phyloP scores from a whole-genome alignment of 2,329 filamentous ascomycete genomes.

The Endoconidiophora laricicola region DNA sequence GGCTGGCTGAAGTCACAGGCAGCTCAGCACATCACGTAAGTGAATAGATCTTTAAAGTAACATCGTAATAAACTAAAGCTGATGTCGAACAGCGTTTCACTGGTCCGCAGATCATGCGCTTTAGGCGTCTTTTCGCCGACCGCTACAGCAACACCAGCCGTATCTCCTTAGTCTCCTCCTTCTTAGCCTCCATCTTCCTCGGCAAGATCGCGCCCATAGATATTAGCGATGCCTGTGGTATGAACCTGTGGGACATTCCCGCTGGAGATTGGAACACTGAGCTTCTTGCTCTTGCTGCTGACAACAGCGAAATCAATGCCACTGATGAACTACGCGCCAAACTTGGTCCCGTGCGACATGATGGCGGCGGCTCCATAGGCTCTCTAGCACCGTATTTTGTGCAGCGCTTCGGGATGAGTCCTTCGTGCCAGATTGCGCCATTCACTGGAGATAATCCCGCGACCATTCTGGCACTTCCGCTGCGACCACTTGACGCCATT shows the following conservation, averaged over 20 bases:
- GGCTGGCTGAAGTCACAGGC: conserved; percentile 65
- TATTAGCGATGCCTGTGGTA: conserved; percentile 85
- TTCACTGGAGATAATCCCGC: conserved; percentile 95
- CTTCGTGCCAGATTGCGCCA: conserved; percentile 60
- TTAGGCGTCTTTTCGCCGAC: conserved; percentile 62
- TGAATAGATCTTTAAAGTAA: conserved; percentile 9
- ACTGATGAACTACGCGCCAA: conserved; percentile 51
- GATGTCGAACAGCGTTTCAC: conserved; percentile 57
- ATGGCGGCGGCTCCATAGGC: conserved; percentile 68
- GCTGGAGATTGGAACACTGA: conserved; percentile 55
- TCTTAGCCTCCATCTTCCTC: conserved; percentile 78
- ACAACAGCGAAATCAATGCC: conserved; percentile 30
- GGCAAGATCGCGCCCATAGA: conserved; percentile 78
- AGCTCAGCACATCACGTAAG: conserved; percentile 87
- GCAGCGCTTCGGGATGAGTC: conserved; percentile 57
- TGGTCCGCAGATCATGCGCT: conserved; percentile 86
- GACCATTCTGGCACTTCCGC: conserved; percentile 79
- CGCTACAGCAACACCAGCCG: conserved; percentile 66
- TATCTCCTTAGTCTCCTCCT: conserved; percentile 90
- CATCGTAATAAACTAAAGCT: neutral
- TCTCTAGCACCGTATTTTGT: conserved; percentile 64
- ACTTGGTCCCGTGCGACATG: conserved; percentile 62
- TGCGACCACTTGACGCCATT: conserved; percentile 79
- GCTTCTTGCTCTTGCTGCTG: conserved; percentile 60
- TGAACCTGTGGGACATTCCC: conserved; percentile 89